Evolutionary conservation across 2,329 filamentous ascomycete species (phyloP), one percentile per base, ranked within the genome.

Genomic region (Pezicula radicicola): DNA sequence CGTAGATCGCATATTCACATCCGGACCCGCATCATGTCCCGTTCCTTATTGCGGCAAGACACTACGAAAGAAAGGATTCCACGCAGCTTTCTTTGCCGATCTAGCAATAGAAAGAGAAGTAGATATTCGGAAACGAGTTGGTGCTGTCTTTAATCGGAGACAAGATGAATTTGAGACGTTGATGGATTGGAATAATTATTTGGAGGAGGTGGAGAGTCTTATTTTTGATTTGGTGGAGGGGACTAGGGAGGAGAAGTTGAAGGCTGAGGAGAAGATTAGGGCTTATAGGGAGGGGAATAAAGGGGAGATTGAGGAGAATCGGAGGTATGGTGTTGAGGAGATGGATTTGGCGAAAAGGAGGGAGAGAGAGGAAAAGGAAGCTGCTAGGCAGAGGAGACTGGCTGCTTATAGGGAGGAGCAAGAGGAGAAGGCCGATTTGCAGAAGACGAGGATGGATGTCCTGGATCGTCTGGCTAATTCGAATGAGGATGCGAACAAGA

Each of bases 81-180:
- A 91, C 53, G 82, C 82, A 50, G 91, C 95, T 65, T 97, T 91
- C 51, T 99, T 97, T 67, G 88, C 85, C 56, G 92, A 97, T 70
- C 79, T 99, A 37, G 72, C 81, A 39, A 86, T 97, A 6, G 93
- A 97, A 78, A 81, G 92, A 51, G 94, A 99, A 72, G 91, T 97
- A 16, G 94, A 99, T 71, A 91, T 97, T 54, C 80, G 94, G 49
- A 83, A 85, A 53, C 80, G 89, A 50, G 90, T 97, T 2, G 85
- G 85, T 3, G 74, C 73, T 52, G 88, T 93, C 9, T 93, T 97
- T 70, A 97, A 97, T 73, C 87, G 90, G 63, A 78, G 83, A 16
- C 87, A 96, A 72, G 89, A 94, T 56, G 94, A 99, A 68, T 99
- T 99, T 64, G 88, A 95, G 69, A 84, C 82, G 2, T 78, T 96